Evolutionary conservation across 2,329 filamentous ascomycete species (phyloP), one percentile per base, ranked within the genome.

Genomic region (Fusarium ramigenum): DNA sequence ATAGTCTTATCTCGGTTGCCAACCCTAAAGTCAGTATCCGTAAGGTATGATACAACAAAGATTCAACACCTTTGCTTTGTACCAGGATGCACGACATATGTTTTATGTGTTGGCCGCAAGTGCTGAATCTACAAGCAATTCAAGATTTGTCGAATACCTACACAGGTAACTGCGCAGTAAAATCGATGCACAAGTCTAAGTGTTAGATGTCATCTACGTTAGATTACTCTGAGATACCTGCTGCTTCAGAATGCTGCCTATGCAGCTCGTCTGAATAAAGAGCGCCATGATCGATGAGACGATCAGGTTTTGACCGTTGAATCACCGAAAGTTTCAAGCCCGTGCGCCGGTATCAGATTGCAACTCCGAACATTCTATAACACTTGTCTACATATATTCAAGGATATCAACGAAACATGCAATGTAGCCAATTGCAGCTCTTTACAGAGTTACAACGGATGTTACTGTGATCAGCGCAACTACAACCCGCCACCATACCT

Each of bases 1-100:
- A 40, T 43, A 63, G 73, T 72, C 70, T 74, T 76, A 65, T 72
- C 65, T 70, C 66, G 73, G 66, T 61, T 75, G 66, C 37, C 63
- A 49, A 57, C 62, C 43, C 53, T 50, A 63, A 43, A 64, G 40
- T 66, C 47, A 43, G 50, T 39, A 43, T 43, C 40, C 15, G 40
- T 43, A 25, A 25, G 25, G 25, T 25, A 53, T 49, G 53, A 42
- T 66, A 58, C 42, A 46, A 60, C 59, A 61, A 39, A 46, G 57
- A 36, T 34, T 30, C 59, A 58, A 37, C 42, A 65, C 34, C 37
- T 49, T 57, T 62, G 46, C 54, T 40, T 44, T 61, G 49, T 71
- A 40, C 37, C 47, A 60, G 52, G 53, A 46, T 47, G 36, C 34
- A 69, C 57, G 16, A 25, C 58, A 63, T 21, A 53, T 66, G 53